Evolutionary conservation across 192 early-diverging fungal species (phyloP), one percentile per base, ranked within the genome.

Genomic region (Entomortierella chlamydospora): DNA sequence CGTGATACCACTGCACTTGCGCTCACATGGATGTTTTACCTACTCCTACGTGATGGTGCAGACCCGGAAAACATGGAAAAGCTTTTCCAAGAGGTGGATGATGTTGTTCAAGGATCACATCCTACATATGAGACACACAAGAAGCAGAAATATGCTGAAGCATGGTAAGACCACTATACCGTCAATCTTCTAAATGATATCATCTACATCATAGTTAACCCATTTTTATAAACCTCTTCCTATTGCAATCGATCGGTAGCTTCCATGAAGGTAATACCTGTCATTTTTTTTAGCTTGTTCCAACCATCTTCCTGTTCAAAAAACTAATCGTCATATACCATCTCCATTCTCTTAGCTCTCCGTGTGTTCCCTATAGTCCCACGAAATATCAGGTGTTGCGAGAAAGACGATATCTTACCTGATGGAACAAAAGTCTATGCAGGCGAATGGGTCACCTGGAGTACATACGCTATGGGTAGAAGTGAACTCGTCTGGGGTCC

Each of bases 1-100:
- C 81, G 90, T 66, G 83, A 90, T 77, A 82, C 88, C 34, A 88
- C 89, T 47, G 82, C 93, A n/a, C 83, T 88, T 66, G 82, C 83
- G 3, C 69, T 90, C 20, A 61, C 68, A 22, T 90, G 90, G 88
- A 84, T 87, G 55, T 66, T 86, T 30, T 86, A 78, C 49, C 51
- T 62, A 25, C 65, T 91, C 12, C 59, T 80, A 55, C 55, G 73
- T 6, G 68, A 88, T 11, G 63, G 64, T 50, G 64, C 68, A 41
- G 59, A 86, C 45, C 82, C 22, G 34, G 34, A 37, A 4, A 37
- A 65, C 18, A 43, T 71, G n/a, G 39, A 65, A 12, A 65, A 22
- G 9, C 53, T 87, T 11, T 13, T 72, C 4, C 58, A 69, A 17
- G 85, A 86, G 62, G 58, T 81, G 0, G 66, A 80, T 22, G 49